Evolutionary conservation across 2,329 filamentous ascomycete species (phyloP).

Genomic region (Clarireedia homoeocarpa): DNA sequence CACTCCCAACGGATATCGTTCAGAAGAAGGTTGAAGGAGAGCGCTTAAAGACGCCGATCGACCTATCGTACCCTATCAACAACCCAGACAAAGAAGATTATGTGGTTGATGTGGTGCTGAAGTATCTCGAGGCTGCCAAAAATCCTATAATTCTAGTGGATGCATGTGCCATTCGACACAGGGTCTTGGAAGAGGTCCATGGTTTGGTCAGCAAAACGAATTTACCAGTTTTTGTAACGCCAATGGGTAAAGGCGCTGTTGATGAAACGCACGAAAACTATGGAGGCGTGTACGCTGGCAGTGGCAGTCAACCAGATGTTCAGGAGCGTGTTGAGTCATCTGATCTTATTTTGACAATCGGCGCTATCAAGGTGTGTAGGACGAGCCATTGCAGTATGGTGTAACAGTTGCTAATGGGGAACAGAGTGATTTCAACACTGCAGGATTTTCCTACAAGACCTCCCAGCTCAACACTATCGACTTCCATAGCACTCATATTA

Average conservation of each 20-base stretch:
- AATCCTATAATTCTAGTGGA: constrained; percentile 75
- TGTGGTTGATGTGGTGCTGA: constrained; percentile 71
- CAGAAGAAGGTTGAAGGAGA: constrained; percentile 67
- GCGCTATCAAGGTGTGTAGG: constrained; percentile 43
- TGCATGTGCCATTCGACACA: constrained; percentile 72
- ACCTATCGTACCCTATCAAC: constrained; percentile 57
- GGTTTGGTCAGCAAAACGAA: constrained; percentile 64
- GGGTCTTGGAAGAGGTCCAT: constrained; percentile 64
- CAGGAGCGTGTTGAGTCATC: constrained; percentile 57
- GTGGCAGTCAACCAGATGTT: constrained; percentile 59
- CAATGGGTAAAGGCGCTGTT: constrained; percentile 82
- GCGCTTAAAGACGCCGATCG: constrained; percentile 61
- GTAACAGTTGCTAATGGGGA: neutral
- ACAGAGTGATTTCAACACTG: constrained; percentile 73
- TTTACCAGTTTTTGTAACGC: constrained; percentile 77
- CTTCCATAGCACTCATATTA: constrained; percentile 66
- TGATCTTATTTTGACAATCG: constrained; percentile 64
- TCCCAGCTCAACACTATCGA: constrained; percentile 73
- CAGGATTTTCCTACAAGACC: constrained; percentile 74
- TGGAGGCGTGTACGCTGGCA: constrained; percentile 79
- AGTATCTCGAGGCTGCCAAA: constrained; percentile 64
- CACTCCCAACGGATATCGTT: constrained; percentile 75
- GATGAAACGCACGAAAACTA: constrained; percentile 70
- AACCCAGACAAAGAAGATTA: constrained; percentile 68
- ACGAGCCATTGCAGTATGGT: neutral